Conservation (phyloP, 257 asterid species). For the Jacaranda copaia region DNA sequence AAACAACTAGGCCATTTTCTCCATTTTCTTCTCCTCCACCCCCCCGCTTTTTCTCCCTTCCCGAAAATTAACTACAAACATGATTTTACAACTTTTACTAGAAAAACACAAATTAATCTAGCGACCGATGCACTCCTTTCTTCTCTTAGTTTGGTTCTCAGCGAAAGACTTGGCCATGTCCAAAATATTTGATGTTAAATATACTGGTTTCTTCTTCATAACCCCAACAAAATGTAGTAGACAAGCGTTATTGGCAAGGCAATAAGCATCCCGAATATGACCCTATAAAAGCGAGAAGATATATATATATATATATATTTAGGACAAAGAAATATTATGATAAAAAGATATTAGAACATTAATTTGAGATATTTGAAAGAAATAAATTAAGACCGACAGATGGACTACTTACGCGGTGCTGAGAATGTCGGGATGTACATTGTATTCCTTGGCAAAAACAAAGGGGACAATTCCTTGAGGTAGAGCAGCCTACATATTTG, state of each 20-base stretch:
- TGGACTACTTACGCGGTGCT: conserved; percentile 57
- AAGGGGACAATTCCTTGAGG: conserved; percentile 75
- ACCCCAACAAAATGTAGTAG: conserved; percentile 64
- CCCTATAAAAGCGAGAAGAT: conserved; percentile 33
- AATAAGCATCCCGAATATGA: conserved; percentile 63
- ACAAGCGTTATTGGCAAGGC: conserved; percentile 65
- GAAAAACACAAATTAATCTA: conserved; percentile 43
- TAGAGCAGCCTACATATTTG: conserved; percentile 57
- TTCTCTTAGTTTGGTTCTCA: conserved; percentile 14
- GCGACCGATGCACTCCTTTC: conserved; percentile 10
- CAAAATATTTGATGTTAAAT: conserved; percentile 29
- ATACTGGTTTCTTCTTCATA: conserved; percentile 34
- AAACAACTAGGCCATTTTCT: conserved; percentile 15
- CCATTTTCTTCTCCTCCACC: background rate
- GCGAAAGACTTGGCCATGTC: conserved; percentile 11
- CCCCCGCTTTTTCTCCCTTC: background rate
- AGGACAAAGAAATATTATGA: background rate
- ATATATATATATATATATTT: too few relatives aligned
- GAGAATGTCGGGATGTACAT: conserved; percentile 62
- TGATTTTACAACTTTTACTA: conserved; percentile 51
- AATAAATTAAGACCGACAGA: background rate
- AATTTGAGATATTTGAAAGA: too few relatives aligned
- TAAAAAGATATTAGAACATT: background rate
- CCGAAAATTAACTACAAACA: conserved; percentile 43
- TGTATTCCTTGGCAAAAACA: conserved; percentile 71